Base-by-base conservation (phyloP, 768 basidiomycete genomes). In the Coprinopsis marcescibilis region DNA sequence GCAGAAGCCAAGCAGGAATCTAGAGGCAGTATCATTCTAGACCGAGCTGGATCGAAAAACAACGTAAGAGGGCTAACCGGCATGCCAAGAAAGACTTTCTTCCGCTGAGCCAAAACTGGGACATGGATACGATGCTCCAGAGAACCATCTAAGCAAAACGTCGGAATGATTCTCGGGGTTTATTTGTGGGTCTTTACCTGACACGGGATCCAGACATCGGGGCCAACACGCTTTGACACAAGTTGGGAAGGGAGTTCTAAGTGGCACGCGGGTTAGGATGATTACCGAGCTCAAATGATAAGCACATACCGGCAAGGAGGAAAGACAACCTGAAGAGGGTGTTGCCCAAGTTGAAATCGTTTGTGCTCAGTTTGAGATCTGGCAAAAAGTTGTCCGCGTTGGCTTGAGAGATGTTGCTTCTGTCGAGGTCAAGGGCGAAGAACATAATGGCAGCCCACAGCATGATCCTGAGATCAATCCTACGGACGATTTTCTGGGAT, bases 351-450 rank as follows among this genome's bases (percentile, higher is more conserved):
- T 83, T 81, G 58, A 73, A 83, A 59, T 80, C 79, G 54, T 83
- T 67, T 0, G 80, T 82, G 15, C 75, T 83, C 50, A 86, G 64
- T 2, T 67, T 58, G 6, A 85, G 68, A 54, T 85, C 81, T 2
- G 64, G 49, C n/a, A 85, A 62, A 53, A 87, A 77, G 59, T 82
- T 84, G 60, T 85, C 83, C 1, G 80, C 73, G 50, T 83, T 83
- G 25, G 84, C 83, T 57, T 80, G 80, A 1, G 74, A 72, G 25
- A 85, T 67, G 57, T 84, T 85, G 41, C 66, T 68, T 21, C 83
- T 65, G 55, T 82, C 81, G 40, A 81, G 53, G 51, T 80, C 77
- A 24, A 83, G 62, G 17, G 70, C 63, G 52, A 80, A 80, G 64
- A 85, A 84, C 80, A 81, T 83, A 52, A 80, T 62, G 40, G 64